These are phyloP conservation scores for Lactifluus piperatus DNA, from an alignment of 768 basidiomycete genomes.

Conservation along the genomic window DNA sequence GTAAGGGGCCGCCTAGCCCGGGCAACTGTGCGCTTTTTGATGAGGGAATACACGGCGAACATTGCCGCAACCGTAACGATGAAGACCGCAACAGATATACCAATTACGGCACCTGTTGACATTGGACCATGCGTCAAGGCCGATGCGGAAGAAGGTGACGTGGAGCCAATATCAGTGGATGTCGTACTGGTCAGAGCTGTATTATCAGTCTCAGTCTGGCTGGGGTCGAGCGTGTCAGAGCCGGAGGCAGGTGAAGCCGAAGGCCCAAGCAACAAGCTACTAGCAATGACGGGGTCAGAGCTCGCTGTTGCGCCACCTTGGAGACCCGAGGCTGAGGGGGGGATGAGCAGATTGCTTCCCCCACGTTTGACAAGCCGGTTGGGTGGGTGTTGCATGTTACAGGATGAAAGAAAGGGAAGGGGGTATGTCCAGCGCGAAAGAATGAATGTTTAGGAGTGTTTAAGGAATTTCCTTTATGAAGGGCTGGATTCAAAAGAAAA, in stretches of 20 bases:
- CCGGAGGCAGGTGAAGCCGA: not conserved
- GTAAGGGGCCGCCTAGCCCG: not conserved
- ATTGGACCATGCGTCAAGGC: not conserved
- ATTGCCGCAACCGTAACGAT: constrained; percentile 5
- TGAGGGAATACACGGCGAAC: constrained; percentile 2
- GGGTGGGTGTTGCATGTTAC: constrained; percentile 4
- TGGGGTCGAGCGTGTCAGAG: not conserved
- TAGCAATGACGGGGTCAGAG: not conserved
- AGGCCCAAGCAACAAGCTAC: constrained; percentile 4
- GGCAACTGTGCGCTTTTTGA: constrained; percentile 2
- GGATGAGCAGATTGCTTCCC: not conserved
- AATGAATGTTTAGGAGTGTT: constrained; percentile 4
- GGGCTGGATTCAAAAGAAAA: not conserved
- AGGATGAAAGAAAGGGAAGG: not conserved
- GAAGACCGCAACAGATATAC: constrained; percentile 11
- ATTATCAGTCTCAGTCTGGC: not conserved
- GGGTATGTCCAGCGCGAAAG: constrained; percentile 8
- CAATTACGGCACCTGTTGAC: constrained; percentile 15
- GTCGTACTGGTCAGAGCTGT: not conserved
- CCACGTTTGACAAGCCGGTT: constrained; percentile 8
- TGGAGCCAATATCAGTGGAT: not conserved
- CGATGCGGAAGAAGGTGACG: not conserved
- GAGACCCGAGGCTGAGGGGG: constrained; percentile 6
- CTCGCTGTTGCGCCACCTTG: not conserved
- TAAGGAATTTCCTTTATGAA: not conserved